Evolutionary conservation across 495 filamentous ascomycete species (phyloP).

Genomic region (Podospora fimiseda): DNA sequence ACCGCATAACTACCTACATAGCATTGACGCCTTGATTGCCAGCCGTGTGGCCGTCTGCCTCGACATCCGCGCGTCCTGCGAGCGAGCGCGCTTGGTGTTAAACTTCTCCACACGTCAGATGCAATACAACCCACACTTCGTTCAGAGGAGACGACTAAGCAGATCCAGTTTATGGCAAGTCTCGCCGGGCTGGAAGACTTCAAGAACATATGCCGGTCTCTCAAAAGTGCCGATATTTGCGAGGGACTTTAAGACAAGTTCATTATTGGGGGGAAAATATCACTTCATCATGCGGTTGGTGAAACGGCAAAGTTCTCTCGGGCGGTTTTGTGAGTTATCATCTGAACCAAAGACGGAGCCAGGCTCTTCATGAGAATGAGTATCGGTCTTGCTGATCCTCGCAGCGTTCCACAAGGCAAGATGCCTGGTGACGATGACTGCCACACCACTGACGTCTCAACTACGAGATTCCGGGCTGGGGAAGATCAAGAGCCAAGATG

Average conservation of each 20-base stretch:
- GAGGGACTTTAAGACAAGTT: background rate
- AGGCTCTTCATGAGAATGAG: background rate
- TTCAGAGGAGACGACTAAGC: background rate
- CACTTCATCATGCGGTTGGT: background rate
- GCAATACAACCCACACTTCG: slow-evolving; percentile 19
- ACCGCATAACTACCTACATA: background rate
- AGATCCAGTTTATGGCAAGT: background rate
- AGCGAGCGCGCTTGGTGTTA: slow-evolving; percentile 13
- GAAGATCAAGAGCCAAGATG: slow-evolving; percentile 21
- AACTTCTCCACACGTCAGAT: slow-evolving; percentile 17
- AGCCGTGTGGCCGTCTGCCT: slow-evolving; percentile 10
- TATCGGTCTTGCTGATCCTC: background rate
- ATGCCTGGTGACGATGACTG: background rate
- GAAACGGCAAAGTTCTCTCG: background rate
- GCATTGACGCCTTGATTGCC: slow-evolving; percentile 23
- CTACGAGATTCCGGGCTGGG: slow-evolving; percentile 16
- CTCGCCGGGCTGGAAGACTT: too few relatives aligned
- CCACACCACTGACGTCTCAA: background rate
- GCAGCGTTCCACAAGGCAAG: background rate
- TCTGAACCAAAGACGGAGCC: background rate
- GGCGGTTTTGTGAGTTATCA: background rate
- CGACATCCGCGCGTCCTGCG: slow-evolving; percentile 12
- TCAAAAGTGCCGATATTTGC: background rate
- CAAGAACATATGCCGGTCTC: background rate
- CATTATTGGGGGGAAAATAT: background rate